Percentiles rank a stretch among this genome's conserved stretches.
These are phyloP conservation scores for Colletotrichum falcatum DNA, from an alignment of 2,329 filamentous ascomycete genomes.

Conservation along the genomic window DNA sequence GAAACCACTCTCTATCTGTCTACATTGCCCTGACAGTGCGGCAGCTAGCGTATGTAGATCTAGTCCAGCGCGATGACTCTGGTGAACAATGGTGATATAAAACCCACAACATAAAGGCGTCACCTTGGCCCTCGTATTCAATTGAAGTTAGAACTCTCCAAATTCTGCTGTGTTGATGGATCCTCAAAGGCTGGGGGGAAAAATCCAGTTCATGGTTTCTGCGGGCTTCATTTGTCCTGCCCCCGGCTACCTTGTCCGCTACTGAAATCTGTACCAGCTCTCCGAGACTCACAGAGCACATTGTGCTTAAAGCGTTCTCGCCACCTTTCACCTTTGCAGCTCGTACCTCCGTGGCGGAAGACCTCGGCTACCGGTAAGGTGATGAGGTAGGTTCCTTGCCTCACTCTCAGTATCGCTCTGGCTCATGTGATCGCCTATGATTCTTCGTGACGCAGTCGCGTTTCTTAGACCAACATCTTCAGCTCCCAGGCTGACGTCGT, in stretches of 20 bases:
- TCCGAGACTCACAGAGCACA: conserved; percentile 50
- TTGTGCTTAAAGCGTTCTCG: conserved; percentile 36
- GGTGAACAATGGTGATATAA: background rate
- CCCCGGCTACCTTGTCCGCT: conserved; percentile 43
- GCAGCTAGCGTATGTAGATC: background rate
- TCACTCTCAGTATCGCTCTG: background rate
- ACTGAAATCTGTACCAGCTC: conserved; percentile 48
- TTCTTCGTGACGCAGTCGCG: background rate
- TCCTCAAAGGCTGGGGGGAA: conserved; percentile 50
- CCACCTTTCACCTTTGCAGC: conserved; percentile 47
- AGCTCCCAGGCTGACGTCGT: background rate
- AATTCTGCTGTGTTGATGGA: background rate
- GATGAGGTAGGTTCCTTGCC: background rate
- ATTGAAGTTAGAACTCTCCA: background rate
- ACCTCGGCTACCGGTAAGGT: background rate
- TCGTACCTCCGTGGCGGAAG: conserved; percentile 30
- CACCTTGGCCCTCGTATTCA: background rate
- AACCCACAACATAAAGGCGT: background rate
- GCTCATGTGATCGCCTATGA: background rate
- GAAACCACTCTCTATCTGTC: background rate
- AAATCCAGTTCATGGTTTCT: conserved; percentile 56
- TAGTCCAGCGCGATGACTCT: too few species aligned
- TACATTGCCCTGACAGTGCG: background rate
- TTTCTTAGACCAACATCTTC: background rate
- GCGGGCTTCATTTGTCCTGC: conserved; percentile 30